Evolutionary conservation across 257 asterid genomes (phyloP), one percentile per base, ranked within the genome.

Genomic region (Solanum corneliomulleri): DNA sequence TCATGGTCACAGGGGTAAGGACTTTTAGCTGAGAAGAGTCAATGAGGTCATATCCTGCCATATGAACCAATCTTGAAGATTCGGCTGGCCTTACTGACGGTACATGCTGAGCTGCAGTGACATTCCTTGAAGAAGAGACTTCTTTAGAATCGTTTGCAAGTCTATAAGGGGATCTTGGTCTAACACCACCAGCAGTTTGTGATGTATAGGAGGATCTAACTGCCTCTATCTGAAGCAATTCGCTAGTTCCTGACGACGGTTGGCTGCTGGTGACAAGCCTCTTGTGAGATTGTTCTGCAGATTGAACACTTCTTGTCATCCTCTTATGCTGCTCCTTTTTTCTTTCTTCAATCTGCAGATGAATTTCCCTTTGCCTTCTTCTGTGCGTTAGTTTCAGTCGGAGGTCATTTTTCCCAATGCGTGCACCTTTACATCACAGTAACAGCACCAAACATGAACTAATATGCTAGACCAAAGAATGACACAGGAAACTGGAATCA

Each of bases 361-460:
- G 89, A 21, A 83, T 85, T 85, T 81, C 91, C 91, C 88, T 92
- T 84, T 92, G 87, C 87, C 90, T 89, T 89, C 94, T 89, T 90
- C 91, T 95, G 85, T 86, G 93, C 88, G 85, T 85, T 77, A 94
- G 90, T 87, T 94, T 92, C 85, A 90, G 86, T 25, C 97, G 93
- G 82, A 95, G 95, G 87, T 94, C 98, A 41, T 88, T 89, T 42
- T 89, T 88, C 86, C 92, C 92, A 70, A 89, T 39, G 35, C 86
- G 66, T 66, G 74, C 87, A 83, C 90, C 94, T 89, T 88, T 88
- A 86, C 37, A 70, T 31, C 87, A 78, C 69, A 87, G 84, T 58
- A 81, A 71, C 76, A 80, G 83, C 35, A 45, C 44, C 87, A 86
- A 47, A 75, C 58, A 45, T 66, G 11, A 64, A 56, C 41, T 66